phyloP scores from a whole-genome alignment of 2,329 filamentous ascomycete genomes.

The Apiospora malaysiana region DNA sequence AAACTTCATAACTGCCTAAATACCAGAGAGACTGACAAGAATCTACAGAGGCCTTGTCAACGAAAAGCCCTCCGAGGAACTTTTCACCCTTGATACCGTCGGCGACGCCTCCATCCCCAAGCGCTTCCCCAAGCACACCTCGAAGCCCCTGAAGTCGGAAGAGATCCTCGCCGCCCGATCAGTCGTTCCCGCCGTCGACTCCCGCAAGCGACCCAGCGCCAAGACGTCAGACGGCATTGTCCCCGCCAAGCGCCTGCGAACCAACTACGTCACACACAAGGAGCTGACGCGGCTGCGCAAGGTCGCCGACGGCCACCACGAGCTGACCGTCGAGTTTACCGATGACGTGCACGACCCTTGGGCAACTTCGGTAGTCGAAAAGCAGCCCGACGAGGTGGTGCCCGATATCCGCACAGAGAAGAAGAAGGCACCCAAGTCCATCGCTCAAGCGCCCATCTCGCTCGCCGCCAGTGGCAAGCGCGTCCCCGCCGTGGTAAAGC shows the following conservation, averaged over 20 bases:
- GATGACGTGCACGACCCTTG: conserved; percentile 81
- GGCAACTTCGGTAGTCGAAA: conserved; percentile 50
- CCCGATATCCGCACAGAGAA: conserved; percentile 52
- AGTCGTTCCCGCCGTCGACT: conserved; percentile 77
- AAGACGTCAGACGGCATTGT: conserved; percentile 77
- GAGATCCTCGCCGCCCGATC: conserved; percentile 90
- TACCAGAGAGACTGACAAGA: not conserved
- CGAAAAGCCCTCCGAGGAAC: conserved; percentile 81
- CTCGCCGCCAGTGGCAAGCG: conserved; percentile 82
- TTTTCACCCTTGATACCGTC: conserved; percentile 82
- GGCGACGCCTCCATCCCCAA: conserved; percentile 71
- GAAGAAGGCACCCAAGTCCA: conserved; percentile 74
- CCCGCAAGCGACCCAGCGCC: conserved; percentile 75
- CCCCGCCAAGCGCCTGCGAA: conserved; percentile 75
- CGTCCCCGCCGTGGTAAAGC: conserved; percentile 78
- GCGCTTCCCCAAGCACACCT: conserved; percentile 67
- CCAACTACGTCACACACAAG: conserved; percentile 81
- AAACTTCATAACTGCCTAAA: not conserved
- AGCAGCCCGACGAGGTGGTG: conserved; percentile 31
- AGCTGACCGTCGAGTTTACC: conserved; percentile 58
- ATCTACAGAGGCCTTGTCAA: conserved; percentile 75
- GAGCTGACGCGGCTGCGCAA: conserved; percentile 80
- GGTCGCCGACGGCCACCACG: conserved; percentile 76
- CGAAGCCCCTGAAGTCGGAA: conserved; percentile 85
- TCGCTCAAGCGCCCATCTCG: conserved; percentile 79